Evolutionary conservation across 1,139 yeast species (phyloP), one percentile per base, ranked within the genome.

Genomic region (Geotrichum klebahnii): DNA sequence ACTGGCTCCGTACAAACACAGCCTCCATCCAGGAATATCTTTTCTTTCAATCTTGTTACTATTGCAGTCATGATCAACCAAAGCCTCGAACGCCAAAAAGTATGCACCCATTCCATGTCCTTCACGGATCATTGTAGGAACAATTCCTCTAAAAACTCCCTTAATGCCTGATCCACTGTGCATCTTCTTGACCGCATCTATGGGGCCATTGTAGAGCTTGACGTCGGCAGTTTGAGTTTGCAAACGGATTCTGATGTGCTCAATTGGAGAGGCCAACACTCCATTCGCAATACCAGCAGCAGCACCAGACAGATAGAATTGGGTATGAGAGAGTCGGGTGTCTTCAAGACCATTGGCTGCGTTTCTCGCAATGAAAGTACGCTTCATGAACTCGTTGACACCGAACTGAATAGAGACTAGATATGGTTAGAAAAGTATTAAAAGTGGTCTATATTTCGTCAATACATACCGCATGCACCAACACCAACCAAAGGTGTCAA

Each of bases 211-310:
- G 61, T 80, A 86, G 40, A 72, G 68, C 12, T 73, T 67, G 3
- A 69, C 67, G 6, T 68, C 68, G 6, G 71, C 60, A 3, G 85
- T 79, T 67, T 88, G 96, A 3, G 95, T 84, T 68, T 89, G 97
- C 57, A 89, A 74, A 59, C 96, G 75, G 58, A 89, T 88, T 75
- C 97, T 84, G 55, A 90, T 79, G 64, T 88, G 97, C 65, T 90
- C 97, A 56, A 90, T 90, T 3, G 97, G 97, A 23, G 90, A 75
- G 0, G 96, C 96, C 58, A 90, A 69, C 53, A 88, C 79, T 1
- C 95, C 87, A 70, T 87, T 89, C 42, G 95, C 90, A 54, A 86
- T 72, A 38, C 97, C 97, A 37, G 95, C 96, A 14, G 84, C 88
- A 1, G 83, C 82, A 61, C 97, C 97, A 63, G 94, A 80, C 19